phyloP scores from a whole-genome alignment of 2,329 filamentous ascomycete species.

The Neofusicoccum umdonicola region DNA sequence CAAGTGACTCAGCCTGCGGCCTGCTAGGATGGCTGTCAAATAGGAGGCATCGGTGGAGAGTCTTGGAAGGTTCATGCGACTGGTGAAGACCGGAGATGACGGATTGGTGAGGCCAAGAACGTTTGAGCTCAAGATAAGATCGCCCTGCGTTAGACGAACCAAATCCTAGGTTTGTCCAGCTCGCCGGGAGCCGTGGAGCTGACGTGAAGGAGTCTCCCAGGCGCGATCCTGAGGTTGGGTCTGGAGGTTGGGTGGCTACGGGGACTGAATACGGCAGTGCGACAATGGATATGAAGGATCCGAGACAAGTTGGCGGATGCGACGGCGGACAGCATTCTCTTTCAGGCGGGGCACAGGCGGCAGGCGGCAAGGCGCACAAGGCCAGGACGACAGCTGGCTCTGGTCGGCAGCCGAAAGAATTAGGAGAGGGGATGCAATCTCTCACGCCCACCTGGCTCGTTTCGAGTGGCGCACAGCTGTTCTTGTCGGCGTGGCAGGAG shows the following conservation, averaged over 20 bases:
- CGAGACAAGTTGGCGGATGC: not conserved
- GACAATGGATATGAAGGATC: not conserved
- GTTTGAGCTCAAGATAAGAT: not conserved
- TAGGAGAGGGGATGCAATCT: not conserved
- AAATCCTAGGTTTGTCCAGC: not conserved
- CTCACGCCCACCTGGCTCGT: not conserved
- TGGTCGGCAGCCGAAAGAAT: no score
- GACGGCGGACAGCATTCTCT: not conserved
- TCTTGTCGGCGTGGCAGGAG: slow-evolving; percentile 14
- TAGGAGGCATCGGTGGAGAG: not conserved
- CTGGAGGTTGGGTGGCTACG: not conserved
- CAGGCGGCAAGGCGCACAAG: not conserved
- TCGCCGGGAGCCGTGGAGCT: not conserved
- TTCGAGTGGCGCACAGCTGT: slow-evolving; percentile 6
- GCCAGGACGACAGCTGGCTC: not conserved
- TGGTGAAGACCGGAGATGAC: not conserved
- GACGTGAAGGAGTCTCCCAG: not conserved
- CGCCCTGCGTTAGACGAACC: not conserved
- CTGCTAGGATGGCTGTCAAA: no score
- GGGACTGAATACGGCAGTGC: not conserved
- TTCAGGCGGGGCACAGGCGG: no score
- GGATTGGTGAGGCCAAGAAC: not conserved
- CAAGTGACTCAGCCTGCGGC: no score
- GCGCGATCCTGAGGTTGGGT: not conserved
- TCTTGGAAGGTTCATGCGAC: not conserved